Evolutionary conservation across 179 eudicot species (phyloP).

Genomic region (Silene coronaria): DNA sequence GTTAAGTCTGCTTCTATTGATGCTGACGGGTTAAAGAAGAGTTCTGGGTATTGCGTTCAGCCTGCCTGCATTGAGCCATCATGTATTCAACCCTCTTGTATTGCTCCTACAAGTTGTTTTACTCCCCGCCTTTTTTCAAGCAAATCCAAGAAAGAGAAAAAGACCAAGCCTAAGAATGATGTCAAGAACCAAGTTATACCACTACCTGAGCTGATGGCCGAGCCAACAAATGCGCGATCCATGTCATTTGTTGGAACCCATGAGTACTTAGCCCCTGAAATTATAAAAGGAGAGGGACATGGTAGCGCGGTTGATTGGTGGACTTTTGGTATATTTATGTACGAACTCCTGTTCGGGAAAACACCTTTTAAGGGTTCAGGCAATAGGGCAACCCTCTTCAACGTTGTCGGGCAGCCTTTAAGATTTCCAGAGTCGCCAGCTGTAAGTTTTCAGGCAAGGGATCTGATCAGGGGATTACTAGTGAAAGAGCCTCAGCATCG

Average conservation of each 20-base stretch:
- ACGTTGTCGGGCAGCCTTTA: slow-evolving; percentile 69
- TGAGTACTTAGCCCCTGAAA: slow-evolving; percentile 73
- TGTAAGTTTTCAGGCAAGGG: slow-evolving; percentile 73
- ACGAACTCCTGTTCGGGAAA: slow-evolving; percentile 68
- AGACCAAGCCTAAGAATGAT: slow-evolving; percentile 47
- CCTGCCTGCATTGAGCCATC: slow-evolving; percentile 76
- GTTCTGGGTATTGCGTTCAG: slow-evolving; percentile 51
- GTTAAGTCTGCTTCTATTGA: slow-evolving; percentile 48
- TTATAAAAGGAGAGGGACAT: slow-evolving; percentile 75
- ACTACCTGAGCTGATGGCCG: slow-evolving; percentile 67
- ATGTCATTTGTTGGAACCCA: slow-evolving; percentile 86
- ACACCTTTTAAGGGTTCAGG: slow-evolving; percentile 81
- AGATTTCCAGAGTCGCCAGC: slow-evolving; percentile 64
- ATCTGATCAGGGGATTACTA: slow-evolving; percentile 60
- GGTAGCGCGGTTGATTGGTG: slow-evolving; percentile 95
- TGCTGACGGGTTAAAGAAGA: slow-evolving; percentile 39
- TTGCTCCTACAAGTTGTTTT: slow-evolving; percentile 58
- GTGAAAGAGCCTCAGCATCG: slow-evolving; percentile 79
- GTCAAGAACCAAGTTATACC: slow-evolving; percentile 65
- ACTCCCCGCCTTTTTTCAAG: slow-evolving; percentile 61
- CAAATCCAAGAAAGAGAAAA: slow-evolving; percentile 61
- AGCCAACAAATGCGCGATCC: slow-evolving; percentile 72
- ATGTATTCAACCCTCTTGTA: slow-evolving; percentile 64
- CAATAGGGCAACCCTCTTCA: slow-evolving; percentile 65
- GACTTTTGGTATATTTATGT: slow-evolving; percentile 72